Conservation (phyloP, 305 asterid species). For the Solanum hybrid region DNA sequence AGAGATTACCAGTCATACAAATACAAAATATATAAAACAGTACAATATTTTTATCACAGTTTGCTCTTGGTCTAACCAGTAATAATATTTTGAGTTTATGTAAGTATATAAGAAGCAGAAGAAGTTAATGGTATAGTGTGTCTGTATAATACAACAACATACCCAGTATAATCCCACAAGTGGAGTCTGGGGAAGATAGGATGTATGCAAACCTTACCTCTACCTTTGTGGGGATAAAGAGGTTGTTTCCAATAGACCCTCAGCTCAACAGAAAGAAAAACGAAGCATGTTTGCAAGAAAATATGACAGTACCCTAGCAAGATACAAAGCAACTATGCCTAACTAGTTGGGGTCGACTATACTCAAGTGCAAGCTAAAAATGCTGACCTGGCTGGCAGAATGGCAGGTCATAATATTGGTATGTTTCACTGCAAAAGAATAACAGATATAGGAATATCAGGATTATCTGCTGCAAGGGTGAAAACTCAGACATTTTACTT, state of each 20-base stretch:
- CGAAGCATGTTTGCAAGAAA: background rate
- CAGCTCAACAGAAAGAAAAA: background rate
- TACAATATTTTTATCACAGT: background rate
- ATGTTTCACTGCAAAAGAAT: slow-evolving; percentile 81
- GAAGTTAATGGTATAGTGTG: background rate
- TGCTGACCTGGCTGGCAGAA: slow-evolving; percentile 91
- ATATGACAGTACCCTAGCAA: background rate
- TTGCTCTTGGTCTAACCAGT: background rate
- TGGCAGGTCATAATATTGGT: slow-evolving; percentile 70
- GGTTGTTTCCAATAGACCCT: background rate
- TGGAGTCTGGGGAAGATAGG: background rate
- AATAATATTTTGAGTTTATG: background rate
- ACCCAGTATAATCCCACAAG: background rate
- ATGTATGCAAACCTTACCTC: background rate
- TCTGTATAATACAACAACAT: background rate
- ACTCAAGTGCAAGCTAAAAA: slow-evolving; percentile 15
- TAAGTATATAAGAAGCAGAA: background rate
- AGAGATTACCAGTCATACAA: background rate
- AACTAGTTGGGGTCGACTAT: background rate
- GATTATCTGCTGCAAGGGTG: background rate
- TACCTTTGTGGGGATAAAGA: background rate
- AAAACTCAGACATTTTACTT: background rate
- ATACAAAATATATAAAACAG: background rate
- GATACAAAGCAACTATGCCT: background rate
- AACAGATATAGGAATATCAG: slow-evolving; percentile 28